Evolutionary conservation across 1,284 basidiomycete genomes (phyloP).

Genomic region (Puccinia novopanici): DNA sequence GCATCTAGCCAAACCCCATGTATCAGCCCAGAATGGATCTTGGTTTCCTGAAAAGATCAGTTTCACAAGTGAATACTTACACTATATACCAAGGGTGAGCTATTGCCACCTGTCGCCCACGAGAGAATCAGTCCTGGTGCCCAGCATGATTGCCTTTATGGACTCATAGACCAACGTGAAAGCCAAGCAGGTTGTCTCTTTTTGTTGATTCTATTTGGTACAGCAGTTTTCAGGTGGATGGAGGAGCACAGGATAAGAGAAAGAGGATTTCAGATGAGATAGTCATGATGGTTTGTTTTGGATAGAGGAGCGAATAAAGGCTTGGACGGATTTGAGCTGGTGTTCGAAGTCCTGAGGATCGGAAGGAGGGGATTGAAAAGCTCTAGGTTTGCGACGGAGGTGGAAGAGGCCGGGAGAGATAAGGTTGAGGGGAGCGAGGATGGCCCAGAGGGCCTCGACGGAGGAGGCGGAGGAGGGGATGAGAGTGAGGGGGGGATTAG

Average conservation of each 20-base stretch:
- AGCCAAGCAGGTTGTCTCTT: too few relatives aligned
- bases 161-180: too few relatives aligned
- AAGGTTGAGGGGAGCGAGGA: not conserved
- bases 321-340: conserved; percentile 1
- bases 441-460: conserved; percentile 12
- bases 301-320: conserved; percentile 3
- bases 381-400: not conserved
- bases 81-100: too few relatives aligned
- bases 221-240: not conserved
- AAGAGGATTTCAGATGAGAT: not conserved
- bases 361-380: not conserved
- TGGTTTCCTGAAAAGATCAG: too few relatives aligned
- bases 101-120: too few relatives aligned
- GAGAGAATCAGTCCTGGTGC: too few relatives aligned
- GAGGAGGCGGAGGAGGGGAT: conserved; percentile 12
- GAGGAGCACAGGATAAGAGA: not conserved
- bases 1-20: too few relatives aligned
- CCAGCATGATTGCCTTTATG: too few relatives aligned
- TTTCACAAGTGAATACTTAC: too few relatives aligned
- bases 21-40: too few relatives aligned
- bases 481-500: not conserved
- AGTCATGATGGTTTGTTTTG: not conserved
- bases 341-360: not conserved
- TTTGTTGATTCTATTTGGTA: too few relatives aligned
- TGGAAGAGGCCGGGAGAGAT: conserved; percentile 15